Conservation (phyloP, 2,329 filamentous ascomycete species). For the Ophiocordyceps sinensis region DNA sequence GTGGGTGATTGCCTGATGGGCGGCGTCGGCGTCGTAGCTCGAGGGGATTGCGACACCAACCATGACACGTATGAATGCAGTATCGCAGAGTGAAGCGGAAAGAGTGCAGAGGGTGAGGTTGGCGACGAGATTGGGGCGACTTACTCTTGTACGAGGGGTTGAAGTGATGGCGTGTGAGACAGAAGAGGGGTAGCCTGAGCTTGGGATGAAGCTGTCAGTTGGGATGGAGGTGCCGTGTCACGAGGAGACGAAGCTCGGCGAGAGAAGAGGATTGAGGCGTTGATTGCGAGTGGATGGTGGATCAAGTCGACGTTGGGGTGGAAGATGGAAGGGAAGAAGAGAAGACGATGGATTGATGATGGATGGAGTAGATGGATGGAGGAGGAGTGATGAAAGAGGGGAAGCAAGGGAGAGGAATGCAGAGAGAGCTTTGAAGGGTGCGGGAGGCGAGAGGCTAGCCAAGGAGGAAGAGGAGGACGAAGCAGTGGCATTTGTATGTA, state of each 20-base stretch:
- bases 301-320: not conserved
- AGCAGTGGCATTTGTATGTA: conserved; percentile 5
- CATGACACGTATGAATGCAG: too few species aligned
- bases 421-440: not conserved
- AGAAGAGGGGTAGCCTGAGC: too few species aligned
- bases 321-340: too few species aligned
- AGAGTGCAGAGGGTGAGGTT: too few species aligned
- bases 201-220: not conserved
- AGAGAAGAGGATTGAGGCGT: not conserved
- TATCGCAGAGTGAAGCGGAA: too few species aligned
- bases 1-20: too few species aligned
- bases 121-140: too few species aligned
- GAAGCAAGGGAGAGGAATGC: not conserved
- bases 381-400: not conserved
- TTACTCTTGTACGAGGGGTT: too few species aligned
- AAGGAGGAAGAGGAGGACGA: conserved; percentile 2
- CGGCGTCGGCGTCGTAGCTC: too few species aligned
- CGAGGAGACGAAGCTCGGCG: not conserved
- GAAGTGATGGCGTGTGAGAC: too few species aligned
- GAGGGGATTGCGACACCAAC: too few species aligned
- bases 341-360: not conserved
- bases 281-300: not conserved
- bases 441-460: not conserved
- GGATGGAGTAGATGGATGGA: not conserved
- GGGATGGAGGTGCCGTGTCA: not conserved